Evolutionary conservation across 1,284 basidiomycete genomes (phyloP).

Genomic region (Ceraceosorus guamensis): DNA sequence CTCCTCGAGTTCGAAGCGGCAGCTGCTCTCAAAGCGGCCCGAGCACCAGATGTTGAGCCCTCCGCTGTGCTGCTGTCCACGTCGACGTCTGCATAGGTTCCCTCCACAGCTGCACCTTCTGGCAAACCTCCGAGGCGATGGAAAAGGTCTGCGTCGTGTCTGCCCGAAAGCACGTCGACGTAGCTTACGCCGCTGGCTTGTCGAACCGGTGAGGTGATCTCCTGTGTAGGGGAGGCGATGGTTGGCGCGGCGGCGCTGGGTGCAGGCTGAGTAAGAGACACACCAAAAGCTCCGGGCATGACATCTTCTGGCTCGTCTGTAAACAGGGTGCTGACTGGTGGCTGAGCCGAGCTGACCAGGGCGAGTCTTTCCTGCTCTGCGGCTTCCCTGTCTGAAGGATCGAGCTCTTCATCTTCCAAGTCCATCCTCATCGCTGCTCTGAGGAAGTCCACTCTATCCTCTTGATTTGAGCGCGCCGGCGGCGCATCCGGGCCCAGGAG

Average conservation of each 20-base stretch:
- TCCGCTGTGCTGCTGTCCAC: not conserved
- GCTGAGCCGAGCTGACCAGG: not conserved
- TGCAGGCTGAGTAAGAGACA: not conserved
- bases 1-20: conserved; percentile 1
- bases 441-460: conserved; percentile 30
- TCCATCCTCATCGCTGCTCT: conserved; percentile 28
- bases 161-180: conserved; percentile 30
- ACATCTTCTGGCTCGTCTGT: not conserved
- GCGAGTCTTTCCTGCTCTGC: not conserved
- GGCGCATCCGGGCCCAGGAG: not conserved
- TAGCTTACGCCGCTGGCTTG: conserved; percentile 19
- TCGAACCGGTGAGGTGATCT: not conserved
- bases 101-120: conserved; percentile 18
- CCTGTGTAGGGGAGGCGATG: not conserved
- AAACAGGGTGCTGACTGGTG: not conserved
- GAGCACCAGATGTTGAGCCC: too few relatives aligned
- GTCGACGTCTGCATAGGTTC: conserved; percentile 21
- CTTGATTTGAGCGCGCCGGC: not conserved
- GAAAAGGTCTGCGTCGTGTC: conserved; percentile 37
- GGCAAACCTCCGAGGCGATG: conserved; percentile 30
- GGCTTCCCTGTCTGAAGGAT: not conserved
- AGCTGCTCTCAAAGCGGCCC: too few relatives aligned
- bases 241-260: not conserved
- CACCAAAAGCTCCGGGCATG: not conserved
- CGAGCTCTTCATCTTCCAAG: conserved; percentile 23